Percentiles rank a stretch among this genome's conserved stretches.
Evolutionary conservation across 2,329 filamentous ascomycete genomes (phyloP).

Genomic region (Ceratocystiopsis sp.): DNA sequence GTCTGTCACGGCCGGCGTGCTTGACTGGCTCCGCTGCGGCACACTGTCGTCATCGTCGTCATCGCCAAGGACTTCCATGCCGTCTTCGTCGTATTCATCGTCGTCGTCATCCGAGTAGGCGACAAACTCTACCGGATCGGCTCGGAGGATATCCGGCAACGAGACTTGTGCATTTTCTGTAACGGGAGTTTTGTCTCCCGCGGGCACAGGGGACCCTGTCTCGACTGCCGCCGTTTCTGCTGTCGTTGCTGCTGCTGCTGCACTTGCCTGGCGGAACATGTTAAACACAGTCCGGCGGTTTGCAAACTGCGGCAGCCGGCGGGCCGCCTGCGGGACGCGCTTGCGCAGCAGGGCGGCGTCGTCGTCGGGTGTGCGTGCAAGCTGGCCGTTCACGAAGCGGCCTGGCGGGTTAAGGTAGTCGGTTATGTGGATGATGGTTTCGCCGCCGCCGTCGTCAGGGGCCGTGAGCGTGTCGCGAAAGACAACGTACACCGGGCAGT

Average conservation of each 20-base stretch:
- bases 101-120: constrained; percentile 1
- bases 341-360: constrained; percentile 11
- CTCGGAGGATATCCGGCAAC: constrained; percentile 3
- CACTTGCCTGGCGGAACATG: constrained; percentile 63
- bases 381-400: constrained; percentile 46
- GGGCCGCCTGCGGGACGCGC: constrained; percentile 57
- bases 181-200: not conserved
- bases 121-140: not conserved
- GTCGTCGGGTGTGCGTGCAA: not conserved
- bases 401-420: constrained; percentile 67
- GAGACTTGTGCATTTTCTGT: not conserved
- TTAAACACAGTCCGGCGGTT: constrained; percentile 73
- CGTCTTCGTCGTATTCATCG: not conserved
- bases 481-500: constrained; percentile 78
- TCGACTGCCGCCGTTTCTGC: not conserved
- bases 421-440: constrained; percentile 29
- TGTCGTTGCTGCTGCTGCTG: too few species aligned
- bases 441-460: constrained; percentile 23
- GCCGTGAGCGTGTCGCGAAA: constrained; percentile 43
- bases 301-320: constrained; percentile 74
- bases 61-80: too few species aligned
- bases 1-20: too few species aligned
- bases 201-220: not conserved
- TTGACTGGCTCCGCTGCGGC: too few species aligned
- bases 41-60: too few species aligned